Evolutionary conservation across 805 yeast species (phyloP), one percentile per base, ranked within the genome.

Genomic region (Cyberlindnera euphorbiiphila): DNA sequence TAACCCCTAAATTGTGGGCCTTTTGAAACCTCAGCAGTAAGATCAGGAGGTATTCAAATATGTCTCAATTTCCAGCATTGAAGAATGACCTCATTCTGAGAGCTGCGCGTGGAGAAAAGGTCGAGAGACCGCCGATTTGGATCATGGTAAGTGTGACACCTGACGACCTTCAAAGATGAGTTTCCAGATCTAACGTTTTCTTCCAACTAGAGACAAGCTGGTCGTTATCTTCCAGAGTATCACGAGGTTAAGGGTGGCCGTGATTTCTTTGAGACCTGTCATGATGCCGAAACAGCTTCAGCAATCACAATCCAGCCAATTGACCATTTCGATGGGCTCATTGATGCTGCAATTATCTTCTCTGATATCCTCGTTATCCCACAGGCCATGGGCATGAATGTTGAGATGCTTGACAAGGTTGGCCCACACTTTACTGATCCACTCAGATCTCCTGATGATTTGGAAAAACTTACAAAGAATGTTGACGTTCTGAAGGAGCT

Each of bases 91-190:
- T 91, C 54, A 83, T 93, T 25, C 68, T 93, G 47, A 72, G 98
- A 52, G 96, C 98, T 4, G 97, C 98, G 9, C 71, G 72, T 47
- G 97, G 83, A 35, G 95, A 91, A 58, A 66, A 66, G 43, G 97
- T 91, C 27, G 98, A 93, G 64, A 78, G 98, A 59, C 97, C 98
- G 2, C 98, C 98, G 14, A 78, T 93, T 43, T 93, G 97, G 97
- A 83, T 89, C 50, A 88, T 88, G 97, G 51, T 47, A 27, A n/a
- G 47, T 40, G 10, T 10, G 13, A 13, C 9, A 16, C 29, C 23
- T 25, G n/a, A n/a, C n/a, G n/a, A n/a, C n/a, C n/a, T n/a, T n/a
- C n/a, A n/a, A n/a, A n/a, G n/a, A n/a, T n/a, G n/a, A n/a, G n/a
- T n/a, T n/a, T n/a, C n/a, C n/a, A n/a, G n/a, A n/a, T n/a, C 40